Percentiles rank a stretch among this genome's conserved stretches.
These are phyloP conservation scores for Wickerhamomyces queroliae DNA, from an alignment of 805 yeast species.

Conservation along the genomic window DNA sequence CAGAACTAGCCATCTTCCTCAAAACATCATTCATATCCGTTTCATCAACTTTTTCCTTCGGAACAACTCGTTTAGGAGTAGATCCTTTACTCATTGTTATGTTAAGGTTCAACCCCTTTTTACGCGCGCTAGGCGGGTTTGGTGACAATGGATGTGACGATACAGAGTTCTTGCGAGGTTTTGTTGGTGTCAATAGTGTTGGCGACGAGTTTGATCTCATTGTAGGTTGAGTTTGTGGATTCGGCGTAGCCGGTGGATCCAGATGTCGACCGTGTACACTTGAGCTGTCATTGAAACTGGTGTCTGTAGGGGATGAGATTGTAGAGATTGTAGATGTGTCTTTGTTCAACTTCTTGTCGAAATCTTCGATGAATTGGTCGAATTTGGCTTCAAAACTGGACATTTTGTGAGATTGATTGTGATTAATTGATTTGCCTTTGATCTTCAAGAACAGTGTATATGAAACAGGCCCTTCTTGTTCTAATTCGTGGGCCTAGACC, in stretches of 20 bases:
- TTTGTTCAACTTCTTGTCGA: slow-evolving; percentile 26
- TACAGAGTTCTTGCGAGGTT: slow-evolving; percentile 17
- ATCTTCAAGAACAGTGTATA: no score
- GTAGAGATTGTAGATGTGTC: slow-evolving; percentile 30
- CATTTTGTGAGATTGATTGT: no score
- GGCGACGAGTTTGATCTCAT: background rate
- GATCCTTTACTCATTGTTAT: slow-evolving; percentile 9
- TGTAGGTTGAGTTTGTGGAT: slow-evolving; percentile 1
- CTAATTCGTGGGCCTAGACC: no score
- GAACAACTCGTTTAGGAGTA: background rate
- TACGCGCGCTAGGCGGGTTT: slow-evolving; percentile 8
- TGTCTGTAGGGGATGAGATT: slow-evolving; percentile 15
- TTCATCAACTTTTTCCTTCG: slow-evolving; percentile 2
- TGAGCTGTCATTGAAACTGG: slow-evolving; percentile 15
- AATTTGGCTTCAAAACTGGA: no score
- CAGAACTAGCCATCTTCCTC: slow-evolving; percentile 60
- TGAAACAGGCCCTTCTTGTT: no score
- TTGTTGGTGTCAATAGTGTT: slow-evolving; percentile 21
- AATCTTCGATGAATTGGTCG: slow-evolving; percentile 30
- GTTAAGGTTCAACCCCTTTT: slow-evolving; percentile 20
- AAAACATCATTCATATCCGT: slow-evolving; percentile 47
- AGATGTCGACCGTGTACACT: slow-evolving; percentile 6
- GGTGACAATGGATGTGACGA: slow-evolving; percentile 2
- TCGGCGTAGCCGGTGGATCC: background rate
- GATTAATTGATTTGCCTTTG: background rate